Evolutionary conservation across 768 basidiomycete genomes (phyloP).

Genomic region (Phylloporus sp.): DNA sequence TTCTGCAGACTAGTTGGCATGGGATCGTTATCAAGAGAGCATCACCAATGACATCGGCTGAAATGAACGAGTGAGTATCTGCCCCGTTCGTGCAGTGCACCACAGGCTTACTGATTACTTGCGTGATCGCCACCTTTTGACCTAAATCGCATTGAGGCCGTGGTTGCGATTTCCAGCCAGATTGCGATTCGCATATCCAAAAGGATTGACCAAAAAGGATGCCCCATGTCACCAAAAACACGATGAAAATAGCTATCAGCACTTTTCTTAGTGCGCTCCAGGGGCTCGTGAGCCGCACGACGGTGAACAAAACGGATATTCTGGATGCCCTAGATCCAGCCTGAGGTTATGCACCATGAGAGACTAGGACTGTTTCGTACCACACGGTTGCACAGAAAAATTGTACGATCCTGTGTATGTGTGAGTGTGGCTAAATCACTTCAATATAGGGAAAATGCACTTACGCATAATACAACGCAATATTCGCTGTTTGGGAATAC

Average conservation of each 20-base stretch:
- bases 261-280: background rate
- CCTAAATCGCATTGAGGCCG: background rate
- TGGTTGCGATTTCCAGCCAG: background rate
- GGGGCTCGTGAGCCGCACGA: background rate
- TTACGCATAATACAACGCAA: constrained; percentile 2
- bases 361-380: background rate
- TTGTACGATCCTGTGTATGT: background rate
- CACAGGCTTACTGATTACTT: background rate
- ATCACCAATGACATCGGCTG: constrained; percentile 4
- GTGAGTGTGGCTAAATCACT: background rate
- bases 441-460: background rate
- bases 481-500: background rate
- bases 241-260: background rate
- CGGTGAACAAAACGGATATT: constrained; percentile 1
- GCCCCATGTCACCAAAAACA: background rate
- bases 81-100: background rate
- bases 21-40: background rate
- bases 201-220: constrained; percentile 5
- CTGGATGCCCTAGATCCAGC: background rate
- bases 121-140: background rate
- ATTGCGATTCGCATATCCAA: constrained; percentile 3
- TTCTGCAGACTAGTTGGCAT: background rate
- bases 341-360: background rate
- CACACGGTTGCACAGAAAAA: background rate
- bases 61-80: background rate